These are phyloP conservation scores for Mortierella claussenii DNA, from an alignment of 192 early-diverging fungal species.

Conservation along the genomic window DNA sequence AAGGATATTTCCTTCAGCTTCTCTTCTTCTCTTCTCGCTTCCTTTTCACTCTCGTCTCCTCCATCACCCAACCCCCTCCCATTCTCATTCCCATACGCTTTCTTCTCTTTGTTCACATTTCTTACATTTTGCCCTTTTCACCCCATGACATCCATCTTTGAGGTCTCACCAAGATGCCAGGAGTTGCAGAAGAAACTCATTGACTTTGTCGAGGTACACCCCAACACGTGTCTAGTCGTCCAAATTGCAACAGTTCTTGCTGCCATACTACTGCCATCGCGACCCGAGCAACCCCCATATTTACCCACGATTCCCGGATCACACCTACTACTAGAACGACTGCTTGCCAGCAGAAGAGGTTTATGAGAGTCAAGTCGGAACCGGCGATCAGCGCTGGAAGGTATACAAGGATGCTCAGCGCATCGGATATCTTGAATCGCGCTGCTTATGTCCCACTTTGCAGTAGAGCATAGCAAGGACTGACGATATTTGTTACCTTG, in stretches of 20 bases:
- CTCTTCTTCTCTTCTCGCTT: constrained; percentile 1
- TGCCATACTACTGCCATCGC: too few species aligned
- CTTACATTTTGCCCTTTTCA: constrained; percentile 4
- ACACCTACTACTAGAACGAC: constrained; percentile 73
- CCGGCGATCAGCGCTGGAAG: constrained; percentile 85
- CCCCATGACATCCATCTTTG: constrained; percentile 46
- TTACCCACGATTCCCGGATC: too few species aligned
- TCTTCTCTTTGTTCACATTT: neutral
- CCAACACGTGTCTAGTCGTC: too few species aligned
- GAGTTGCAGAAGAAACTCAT: constrained; percentile 66
- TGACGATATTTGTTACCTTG: neutral
- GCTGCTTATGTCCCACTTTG: too few species aligned
- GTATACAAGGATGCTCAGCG: constrained; percentile 52
- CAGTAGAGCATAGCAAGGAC: neutral
- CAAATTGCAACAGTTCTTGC: too few species aligned
- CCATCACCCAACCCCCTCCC: too few species aligned
- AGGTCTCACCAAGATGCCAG: constrained; percentile 65
- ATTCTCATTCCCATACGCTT: neutral
- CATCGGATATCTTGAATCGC: too few species aligned
- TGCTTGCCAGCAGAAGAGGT: constrained; percentile 93
- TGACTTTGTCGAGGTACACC: constrained; percentile 68
- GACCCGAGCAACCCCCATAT: too few species aligned
- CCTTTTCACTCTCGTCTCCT: constrained; percentile 5
- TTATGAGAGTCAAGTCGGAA: constrained; percentile 78
- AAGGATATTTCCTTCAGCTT: neutral